Evolutionary conservation across 176 grass and related monocot genomes (phyloP), one percentile per base, ranked within the genome.

Genomic region (Pontederia crassipes): DNA sequence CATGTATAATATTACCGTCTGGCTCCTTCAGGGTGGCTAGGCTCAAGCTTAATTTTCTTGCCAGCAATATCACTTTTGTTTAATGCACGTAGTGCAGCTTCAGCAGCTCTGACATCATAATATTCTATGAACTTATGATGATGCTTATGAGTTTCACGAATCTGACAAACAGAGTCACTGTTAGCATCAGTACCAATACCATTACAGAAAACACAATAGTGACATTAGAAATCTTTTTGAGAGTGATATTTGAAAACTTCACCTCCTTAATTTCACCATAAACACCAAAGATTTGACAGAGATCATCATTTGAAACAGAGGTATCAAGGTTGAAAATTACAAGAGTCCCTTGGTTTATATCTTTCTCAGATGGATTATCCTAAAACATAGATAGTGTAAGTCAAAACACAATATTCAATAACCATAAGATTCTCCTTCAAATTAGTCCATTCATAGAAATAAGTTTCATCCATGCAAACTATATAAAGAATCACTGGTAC

Each of bases 261-360:
- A 89, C 86, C 71, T 89, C 86, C 61, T 78, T 84, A 58, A 84
- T 72, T 69, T 89, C 81, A 70, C 86, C 85, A 71, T 88, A 88
- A 74, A 80, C 61, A 67, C 57, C 45, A 59, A 88, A 65, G 55
- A 71, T 77, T 75, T 74, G 77, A 49, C 52, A 60, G 76, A 88
- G 85, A 67, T 83, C 80, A 47, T 80, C 70, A 57, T 71, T 77
- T 45, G 77, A 71, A 54, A 83, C 75, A 61, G 80, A 83, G 48
- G 80, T 74, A 62, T 80, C 77, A 63, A 77, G 59, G 56, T 80
- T 67, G 53, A 75, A 88, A 48, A 88, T 47, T 56, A n/a, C 60
- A 18, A 88, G 64, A 49, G 68, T 48, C 63, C 77, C 77, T 2
- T 74, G 67, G 59, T 80, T 80, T 2, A 58, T 54, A 74, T 68